Conservation (phyloP, 257 asterid genomes). For the Solanum etuberosum region DNA sequence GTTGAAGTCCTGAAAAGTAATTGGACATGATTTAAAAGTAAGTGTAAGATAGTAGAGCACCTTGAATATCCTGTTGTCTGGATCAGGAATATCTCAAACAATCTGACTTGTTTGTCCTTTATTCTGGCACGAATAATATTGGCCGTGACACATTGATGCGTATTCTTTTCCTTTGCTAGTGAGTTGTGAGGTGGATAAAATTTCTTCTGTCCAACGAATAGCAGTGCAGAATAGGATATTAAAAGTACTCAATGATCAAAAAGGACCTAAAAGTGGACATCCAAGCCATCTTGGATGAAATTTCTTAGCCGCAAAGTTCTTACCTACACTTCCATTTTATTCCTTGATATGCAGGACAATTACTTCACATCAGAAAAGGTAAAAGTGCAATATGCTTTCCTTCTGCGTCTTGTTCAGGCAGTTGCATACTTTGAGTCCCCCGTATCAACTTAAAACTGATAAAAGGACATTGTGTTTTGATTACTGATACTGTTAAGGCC, state of each 20-base stretch:
- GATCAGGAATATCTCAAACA: slow-evolving; percentile 1
- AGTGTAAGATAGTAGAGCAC: not conserved
- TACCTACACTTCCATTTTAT: not conserved
- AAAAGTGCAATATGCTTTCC: not conserved
- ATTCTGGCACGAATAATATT: not conserved
- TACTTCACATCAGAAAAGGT: not conserved
- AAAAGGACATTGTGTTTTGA: not conserved
- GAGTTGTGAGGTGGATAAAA: not conserved
- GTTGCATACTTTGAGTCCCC: not conserved
- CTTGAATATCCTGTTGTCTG: not conserved
- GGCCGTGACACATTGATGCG: not conserved
- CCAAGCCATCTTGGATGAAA: not conserved
- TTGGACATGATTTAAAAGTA: not conserved
- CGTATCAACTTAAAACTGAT: not conserved
- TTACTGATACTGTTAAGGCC: not conserved
- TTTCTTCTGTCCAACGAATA: not conserved
- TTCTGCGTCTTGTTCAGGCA: not conserved
- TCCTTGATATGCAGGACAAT: slow-evolving; percentile 5
- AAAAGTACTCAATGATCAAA: not conserved
- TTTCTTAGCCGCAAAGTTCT: not conserved
- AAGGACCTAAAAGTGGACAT: not conserved
- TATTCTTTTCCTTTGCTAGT: not conserved
- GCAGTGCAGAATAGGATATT: not conserved
- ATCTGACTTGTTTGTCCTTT: not conserved
- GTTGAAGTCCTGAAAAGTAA: not conserved